A percentile compares a stretch with the other conserved stretches of the same genome.
These are phyloP conservation scores for Mycena sp. DNA, from an alignment of 1,284 basidiomycete species.

Conservation along the genomic window DNA sequence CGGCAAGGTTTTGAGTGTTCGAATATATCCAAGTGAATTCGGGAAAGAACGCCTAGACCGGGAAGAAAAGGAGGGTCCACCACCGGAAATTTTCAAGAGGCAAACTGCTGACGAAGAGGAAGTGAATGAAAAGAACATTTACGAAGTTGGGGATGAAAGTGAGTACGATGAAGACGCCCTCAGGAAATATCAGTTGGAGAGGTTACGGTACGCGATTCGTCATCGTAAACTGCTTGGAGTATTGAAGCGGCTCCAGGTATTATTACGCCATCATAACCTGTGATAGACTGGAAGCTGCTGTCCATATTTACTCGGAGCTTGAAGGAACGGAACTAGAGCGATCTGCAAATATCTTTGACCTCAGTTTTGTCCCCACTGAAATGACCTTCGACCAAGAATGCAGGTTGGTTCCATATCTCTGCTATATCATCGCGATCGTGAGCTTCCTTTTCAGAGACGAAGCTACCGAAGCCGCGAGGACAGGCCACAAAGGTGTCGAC, in stretches of 20 bases:
- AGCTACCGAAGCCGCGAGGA: slow-evolving; percentile 73
- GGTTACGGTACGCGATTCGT: slow-evolving; percentile 77
- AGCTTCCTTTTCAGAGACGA: slow-evolving; percentile 75
- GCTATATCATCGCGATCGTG: slow-evolving; percentile 12
- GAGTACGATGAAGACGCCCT: slow-evolving; percentile 91
- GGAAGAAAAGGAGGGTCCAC: slow-evolving; percentile 94
- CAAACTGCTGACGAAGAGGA: slow-evolving; percentile 58
- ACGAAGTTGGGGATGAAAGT: slow-evolving; percentile 71
- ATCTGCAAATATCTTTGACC: slow-evolving; percentile 95
- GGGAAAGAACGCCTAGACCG: slow-evolving; percentile 89
- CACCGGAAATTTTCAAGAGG: slow-evolving; percentile 84
- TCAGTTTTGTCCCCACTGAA: slow-evolving; percentile 93
- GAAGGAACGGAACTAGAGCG: slow-evolving; percentile 97
- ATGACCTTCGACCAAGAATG: slow-evolving; percentile 90
- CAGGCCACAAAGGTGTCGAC: slow-evolving; percentile 82
- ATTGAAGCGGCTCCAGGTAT: slow-evolving; percentile 66
- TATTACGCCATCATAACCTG: slow-evolving; percentile 97
- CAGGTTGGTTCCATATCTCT: slow-evolving; percentile 57
- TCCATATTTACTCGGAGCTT: slow-evolving; percentile 87
- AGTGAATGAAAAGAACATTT: slow-evolving; percentile 72
- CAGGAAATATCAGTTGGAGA: slow-evolving; percentile 93
- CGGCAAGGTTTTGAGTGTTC: slow-evolving; percentile 79
- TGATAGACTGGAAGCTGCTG: slow-evolving; percentile 81
- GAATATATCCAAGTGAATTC: slow-evolving; percentile 94
- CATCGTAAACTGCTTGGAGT: background rate